These are phyloP conservation scores for Lepidium aucheri DNA, from an alignment of 345 rosid species.

Conservation along the genomic window DNA sequence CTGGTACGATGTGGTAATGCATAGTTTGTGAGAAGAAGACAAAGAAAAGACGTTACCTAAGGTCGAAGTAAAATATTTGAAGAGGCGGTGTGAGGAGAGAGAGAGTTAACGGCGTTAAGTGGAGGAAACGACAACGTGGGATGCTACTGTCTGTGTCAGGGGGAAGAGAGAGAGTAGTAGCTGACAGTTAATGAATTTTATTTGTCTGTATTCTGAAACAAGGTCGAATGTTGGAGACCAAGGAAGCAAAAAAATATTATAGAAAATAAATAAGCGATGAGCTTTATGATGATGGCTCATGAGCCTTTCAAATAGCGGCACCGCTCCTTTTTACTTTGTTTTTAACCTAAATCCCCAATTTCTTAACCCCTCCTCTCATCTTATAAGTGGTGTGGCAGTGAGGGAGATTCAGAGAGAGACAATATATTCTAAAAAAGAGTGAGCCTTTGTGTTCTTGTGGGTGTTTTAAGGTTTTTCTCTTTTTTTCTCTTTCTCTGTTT, in stretches of 20 bases:
- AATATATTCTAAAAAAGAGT: neutral
- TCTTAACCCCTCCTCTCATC: slow-evolving; percentile 19
- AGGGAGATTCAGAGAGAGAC: neutral
- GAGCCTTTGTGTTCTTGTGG: slow-evolving; percentile 3
- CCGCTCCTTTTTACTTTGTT: slow-evolving; percentile 39
- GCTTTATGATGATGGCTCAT: slow-evolving; percentile 27
- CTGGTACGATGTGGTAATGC: slow-evolving; percentile 15
- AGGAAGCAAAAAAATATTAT: slow-evolving; percentile 51
- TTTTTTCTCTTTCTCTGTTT: neutral
- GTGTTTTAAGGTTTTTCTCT: neutral
- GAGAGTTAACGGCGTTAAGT: slow-evolving; percentile 21
- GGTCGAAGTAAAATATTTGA: slow-evolving; percentile 10
- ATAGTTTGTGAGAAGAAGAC: slow-evolving; percentile 10
- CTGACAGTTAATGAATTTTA: slow-evolving; percentile 13
- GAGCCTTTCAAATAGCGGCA: slow-evolving; percentile 52
- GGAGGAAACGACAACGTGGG: slow-evolving; percentile 28
- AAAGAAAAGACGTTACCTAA: slow-evolving; percentile 17
- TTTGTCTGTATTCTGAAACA: slow-evolving; percentile 53
- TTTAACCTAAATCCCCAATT: slow-evolving; percentile 16
- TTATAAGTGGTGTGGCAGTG: slow-evolving; percentile 10
- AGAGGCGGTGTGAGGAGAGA: slow-evolving; percentile 16
- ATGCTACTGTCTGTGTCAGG: slow-evolving; percentile 16
- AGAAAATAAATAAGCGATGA: neutral
- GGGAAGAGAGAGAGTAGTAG: slow-evolving; percentile 8
- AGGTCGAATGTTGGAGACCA: slow-evolving; percentile 68